Percentiles rank a stretch among this genome's conserved stretches.
These are phyloP conservation scores for Alternaria solani DNA, from an alignment of 2,329 filamentous ascomycete species.

Conservation along the genomic window DNA sequence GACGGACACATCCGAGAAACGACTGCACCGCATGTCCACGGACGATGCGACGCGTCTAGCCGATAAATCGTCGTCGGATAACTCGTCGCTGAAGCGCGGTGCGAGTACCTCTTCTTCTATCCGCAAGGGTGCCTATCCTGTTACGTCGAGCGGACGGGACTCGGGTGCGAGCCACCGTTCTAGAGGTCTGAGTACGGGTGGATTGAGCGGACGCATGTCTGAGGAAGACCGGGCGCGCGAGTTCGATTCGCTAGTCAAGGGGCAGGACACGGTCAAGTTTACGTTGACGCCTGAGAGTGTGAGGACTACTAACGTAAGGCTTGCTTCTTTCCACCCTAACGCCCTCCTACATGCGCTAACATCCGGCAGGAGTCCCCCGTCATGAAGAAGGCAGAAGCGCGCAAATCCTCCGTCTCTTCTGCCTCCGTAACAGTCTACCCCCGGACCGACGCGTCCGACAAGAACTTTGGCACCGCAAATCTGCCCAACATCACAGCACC, in stretches of 20 bases:
- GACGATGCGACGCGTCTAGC: slow-evolving; percentile 32
- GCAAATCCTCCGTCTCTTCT: slow-evolving; percentile 28
- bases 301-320: slow-evolving; percentile 54
- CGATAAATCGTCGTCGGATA: slow-evolving; percentile 39
- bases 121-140: slow-evolving; percentile 39
- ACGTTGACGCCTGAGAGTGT: slow-evolving; percentile 59
- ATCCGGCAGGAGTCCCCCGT: slow-evolving; percentile 30
- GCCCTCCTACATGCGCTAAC: slow-evolving; percentile 14
- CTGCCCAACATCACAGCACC: slow-evolving; percentile 35
- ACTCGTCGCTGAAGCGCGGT: slow-evolving; percentile 41
- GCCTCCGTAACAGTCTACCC: slow-evolving; percentile 40
- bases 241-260: slow-evolving; percentile 58
- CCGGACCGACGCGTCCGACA: slow-evolving; percentile 39
- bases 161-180: slow-evolving; percentile 45
- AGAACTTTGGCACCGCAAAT: slow-evolving; percentile 38
- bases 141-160: slow-evolving; percentile 44
- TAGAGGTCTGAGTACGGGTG: slow-evolving; percentile 27
- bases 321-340: neutral
- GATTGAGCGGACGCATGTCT: slow-evolving; percentile 45
- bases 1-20: slow-evolving; percentile 25
- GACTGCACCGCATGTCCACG: slow-evolving; percentile 30
- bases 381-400: slow-evolving; percentile 29
- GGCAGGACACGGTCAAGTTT: slow-evolving; percentile 60
- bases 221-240: slow-evolving; percentile 53
- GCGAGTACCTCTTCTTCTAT: slow-evolving; percentile 43